Conservation (phyloP, 2,329 filamentous ascomycete species). For the Ascochyta rabiei region DNA sequence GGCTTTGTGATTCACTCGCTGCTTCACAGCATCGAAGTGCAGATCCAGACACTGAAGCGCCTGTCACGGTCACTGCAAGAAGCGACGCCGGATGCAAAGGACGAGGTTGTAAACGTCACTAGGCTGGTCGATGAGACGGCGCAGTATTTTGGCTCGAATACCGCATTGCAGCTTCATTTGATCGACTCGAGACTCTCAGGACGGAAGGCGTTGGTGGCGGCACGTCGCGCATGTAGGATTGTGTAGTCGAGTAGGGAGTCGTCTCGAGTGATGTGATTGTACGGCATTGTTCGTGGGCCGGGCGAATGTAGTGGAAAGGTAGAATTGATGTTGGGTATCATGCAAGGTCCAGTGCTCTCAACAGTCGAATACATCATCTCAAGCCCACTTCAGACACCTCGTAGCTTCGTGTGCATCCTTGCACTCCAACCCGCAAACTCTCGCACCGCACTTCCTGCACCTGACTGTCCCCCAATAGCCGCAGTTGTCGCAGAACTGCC, state of each 20-base stretch:
- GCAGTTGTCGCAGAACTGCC: conserved; percentile 78
- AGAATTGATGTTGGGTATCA: conserved; percentile 21
- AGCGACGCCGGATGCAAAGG: conserved; percentile 25
- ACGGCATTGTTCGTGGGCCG: not conserved
- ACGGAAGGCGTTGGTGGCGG: conserved; percentile 29
- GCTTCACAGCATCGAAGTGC: conserved; percentile 31
- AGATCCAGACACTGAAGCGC: conserved; percentile 31
- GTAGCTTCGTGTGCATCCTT: conserved; percentile 74
- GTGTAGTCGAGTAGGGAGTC: not conserved
- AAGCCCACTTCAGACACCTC: conserved; percentile 55
- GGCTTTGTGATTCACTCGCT: conserved; percentile 28
- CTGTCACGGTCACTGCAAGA: conserved; percentile 35
- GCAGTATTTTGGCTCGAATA: conserved; percentile 29
- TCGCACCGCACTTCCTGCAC: conserved; percentile 78
- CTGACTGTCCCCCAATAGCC: conserved; percentile 80
- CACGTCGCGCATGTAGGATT: conserved; percentile 3
- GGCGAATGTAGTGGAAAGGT: not conserved
- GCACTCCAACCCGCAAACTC: conserved; percentile 79
- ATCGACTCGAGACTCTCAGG: conserved; percentile 27
- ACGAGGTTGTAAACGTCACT: conserved; percentile 25
- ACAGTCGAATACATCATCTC: not conserved
- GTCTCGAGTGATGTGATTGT: not conserved
- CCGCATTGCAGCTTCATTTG: conserved; percentile 19
- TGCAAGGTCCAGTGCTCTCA: not conserved
- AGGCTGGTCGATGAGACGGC: conserved; percentile 26